phyloP scores from a whole-genome alignment of 192 early-diverging fungal genomes.

The Chytriomyces sp. region DNA sequence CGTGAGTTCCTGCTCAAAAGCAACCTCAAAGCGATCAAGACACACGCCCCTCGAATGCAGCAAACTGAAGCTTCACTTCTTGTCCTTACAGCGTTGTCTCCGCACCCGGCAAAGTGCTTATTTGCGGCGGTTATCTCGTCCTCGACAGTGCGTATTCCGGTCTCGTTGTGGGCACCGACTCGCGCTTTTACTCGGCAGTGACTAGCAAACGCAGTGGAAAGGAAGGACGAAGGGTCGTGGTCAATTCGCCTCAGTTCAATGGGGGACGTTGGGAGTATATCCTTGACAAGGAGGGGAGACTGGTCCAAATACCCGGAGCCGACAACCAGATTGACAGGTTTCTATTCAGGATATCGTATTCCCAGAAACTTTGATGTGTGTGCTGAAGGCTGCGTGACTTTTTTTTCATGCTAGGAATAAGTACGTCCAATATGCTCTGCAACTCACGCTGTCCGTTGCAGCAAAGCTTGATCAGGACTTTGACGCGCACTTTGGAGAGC shows the following conservation, averaged over 20 bases:
- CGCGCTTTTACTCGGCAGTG: constrained; percentile 83
- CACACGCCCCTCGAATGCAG: neutral
- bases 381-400: neutral
- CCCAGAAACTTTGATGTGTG: neutral
- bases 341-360: neutral
- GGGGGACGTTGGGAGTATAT: constrained; percentile 80
- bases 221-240: constrained; percentile 49
- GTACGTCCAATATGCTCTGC: constrained; percentile 68
- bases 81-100: constrained; percentile 56
- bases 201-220: constrained; percentile 15
- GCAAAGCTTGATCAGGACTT: neutral
- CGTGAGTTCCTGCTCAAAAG: too few relatives aligned
- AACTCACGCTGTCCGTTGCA: constrained; percentile 29
- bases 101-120: constrained; percentile 94
- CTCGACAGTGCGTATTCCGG: constrained; percentile 80
- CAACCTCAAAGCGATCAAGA: neutral
- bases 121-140: constrained; percentile 93
- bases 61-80: neutral
- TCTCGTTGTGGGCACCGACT: constrained; percentile 81
- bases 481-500: constrained; percentile 23
- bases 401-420: constrained; percentile 50
- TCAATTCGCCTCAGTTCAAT: constrained; percentile 86
- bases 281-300: neutral
- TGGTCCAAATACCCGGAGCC: too few relatives aligned
- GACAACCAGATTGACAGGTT: too few relatives aligned